A percentile compares a stretch with the other conserved stretches of the same genome.
Conservation (phyloP, 169 alveolate genomes). For the Plasmodium ovale region DNA sequence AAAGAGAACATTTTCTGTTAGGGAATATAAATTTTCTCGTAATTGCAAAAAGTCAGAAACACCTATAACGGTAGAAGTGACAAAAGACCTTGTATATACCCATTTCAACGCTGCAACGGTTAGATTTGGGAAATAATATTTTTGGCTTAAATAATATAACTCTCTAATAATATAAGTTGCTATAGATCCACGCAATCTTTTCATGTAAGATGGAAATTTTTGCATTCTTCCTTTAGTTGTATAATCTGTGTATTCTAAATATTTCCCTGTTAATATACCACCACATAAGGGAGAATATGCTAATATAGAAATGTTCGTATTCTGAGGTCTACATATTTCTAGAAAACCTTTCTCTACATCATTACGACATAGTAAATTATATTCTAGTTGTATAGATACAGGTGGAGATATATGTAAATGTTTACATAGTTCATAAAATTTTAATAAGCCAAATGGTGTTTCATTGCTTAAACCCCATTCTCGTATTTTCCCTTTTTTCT, state of each 20-base stretch:
- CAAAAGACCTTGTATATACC: constrained; percentile 88
- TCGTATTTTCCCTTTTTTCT: constrained; percentile 87
- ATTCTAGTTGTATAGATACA: constrained; percentile 85
- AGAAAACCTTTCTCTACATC: constrained; percentile 89
- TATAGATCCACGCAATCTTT: constrained; percentile 87
- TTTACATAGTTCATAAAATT: constrained; percentile 79
- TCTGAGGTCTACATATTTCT: constrained; percentile 88
- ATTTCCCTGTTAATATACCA: constrained; percentile 89
- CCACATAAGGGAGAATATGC: constrained; percentile 91
- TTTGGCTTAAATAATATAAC: constrained; percentile 83
- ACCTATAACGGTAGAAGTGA: constrained; percentile 87
- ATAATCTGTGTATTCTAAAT: constrained; percentile 86
- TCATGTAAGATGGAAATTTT: constrained; percentile 89
- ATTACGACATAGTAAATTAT: constrained; percentile 86
- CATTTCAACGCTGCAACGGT: constrained; percentile 86
- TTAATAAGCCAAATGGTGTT: constrained; percentile 87
- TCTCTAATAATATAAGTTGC: constrained; percentile 88
- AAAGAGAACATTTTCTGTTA: constrained; percentile 79
- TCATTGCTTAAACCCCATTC: constrained; percentile 91
- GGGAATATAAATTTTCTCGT: constrained; percentile 86
- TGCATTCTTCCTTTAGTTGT: constrained; percentile 88
- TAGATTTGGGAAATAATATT: constrained; percentile 83
- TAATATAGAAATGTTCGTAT: constrained; percentile 78
- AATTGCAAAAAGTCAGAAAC: constrained; percentile 85
- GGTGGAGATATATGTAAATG: constrained; percentile 82